phyloP scores from a whole-genome alignment of 2,329 filamentous ascomycete genomes.

The Orbilia blumenaviensis region DNA sequence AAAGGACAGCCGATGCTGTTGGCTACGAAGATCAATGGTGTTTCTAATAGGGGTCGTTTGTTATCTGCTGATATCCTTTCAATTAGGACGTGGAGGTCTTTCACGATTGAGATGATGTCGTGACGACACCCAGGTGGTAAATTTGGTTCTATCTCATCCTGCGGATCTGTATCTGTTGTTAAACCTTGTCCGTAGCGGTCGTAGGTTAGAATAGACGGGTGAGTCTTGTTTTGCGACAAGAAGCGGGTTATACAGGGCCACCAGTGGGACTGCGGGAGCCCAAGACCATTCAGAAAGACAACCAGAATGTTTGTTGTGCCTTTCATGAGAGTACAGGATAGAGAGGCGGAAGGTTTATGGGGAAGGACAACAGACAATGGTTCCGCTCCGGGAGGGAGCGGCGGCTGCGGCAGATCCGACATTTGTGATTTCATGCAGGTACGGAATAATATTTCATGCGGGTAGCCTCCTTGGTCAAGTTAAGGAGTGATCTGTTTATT shows the following conservation, averaged over 20 bases:
- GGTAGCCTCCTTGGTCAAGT: not conserved
- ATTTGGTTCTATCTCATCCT: slow-evolving; percentile 57
- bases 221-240: not conserved
- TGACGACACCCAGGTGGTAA: slow-evolving; percentile 63
- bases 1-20: slow-evolving; percentile 68
- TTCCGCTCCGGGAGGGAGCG: slow-evolving; percentile 13
- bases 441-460: not conserved
- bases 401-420: slow-evolving; percentile 2
- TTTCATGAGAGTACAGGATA: slow-evolving; percentile 31
- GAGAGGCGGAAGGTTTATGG: slow-evolving; percentile 39
- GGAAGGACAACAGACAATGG: slow-evolving; percentile 20
- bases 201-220: slow-evolving; percentile 64
- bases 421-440: slow-evolving; percentile 18
- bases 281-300: slow-evolving; percentile 48
- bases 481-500: not conserved
- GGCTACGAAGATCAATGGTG: slow-evolving; percentile 63
- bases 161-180: slow-evolving; percentile 64
- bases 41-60: not conserved
- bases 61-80: slow-evolving; percentile 59
- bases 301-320: slow-evolving; percentile 11
- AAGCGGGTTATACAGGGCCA: slow-evolving; percentile 30
- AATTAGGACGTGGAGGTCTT: slow-evolving; percentile 64
- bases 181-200: slow-evolving; percentile 69
- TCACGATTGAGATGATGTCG: slow-evolving; percentile 63
- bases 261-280: slow-evolving; percentile 48